phyloP scores from a whole-genome alignment of 164 flowering plant species.

The Houttuynia cordata region DNA sequence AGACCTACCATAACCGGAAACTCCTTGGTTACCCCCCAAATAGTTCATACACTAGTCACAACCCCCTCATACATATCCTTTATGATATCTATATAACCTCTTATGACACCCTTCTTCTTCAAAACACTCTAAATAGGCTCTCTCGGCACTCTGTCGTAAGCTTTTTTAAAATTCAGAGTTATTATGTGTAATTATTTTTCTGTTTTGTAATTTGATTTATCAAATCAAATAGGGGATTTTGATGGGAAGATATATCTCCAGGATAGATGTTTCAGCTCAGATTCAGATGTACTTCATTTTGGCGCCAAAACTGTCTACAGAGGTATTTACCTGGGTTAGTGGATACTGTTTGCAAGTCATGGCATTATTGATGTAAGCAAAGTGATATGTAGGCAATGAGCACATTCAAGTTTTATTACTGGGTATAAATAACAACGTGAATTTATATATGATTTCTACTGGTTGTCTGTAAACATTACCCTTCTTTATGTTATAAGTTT shows the following conservation, averaged over 20 bases:
- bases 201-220: conserved; percentile 3
- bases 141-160: too few relatives aligned
- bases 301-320: conserved; percentile 93
- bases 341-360: conserved; percentile 1
- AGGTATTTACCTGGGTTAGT: conserved; percentile 81
- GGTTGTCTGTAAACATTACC: too few relatives aligned
- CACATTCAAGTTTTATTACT: background rate
- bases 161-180: conserved; percentile 63
- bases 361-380: background rate
- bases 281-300: conserved; percentile 90
- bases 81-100: too few relatives aligned
- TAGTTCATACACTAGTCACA: too few relatives aligned
- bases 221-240: background rate
- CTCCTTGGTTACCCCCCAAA: too few relatives aligned
- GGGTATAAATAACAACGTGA: too few relatives aligned
- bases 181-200: conserved; percentile 53
- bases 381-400: background rate
- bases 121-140: too few relatives aligned
- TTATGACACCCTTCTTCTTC: too few relatives aligned
- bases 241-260: conserved; percentile 13
- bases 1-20: too few relatives aligned
- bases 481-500: too few relatives aligned
- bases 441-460: too few relatives aligned
- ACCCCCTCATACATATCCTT: too few relatives aligned
- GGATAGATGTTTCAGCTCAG: conserved; percentile 95